phyloP scores from a whole-genome alignment of 1,139 yeast species.

The Yamadazyma diddensiae region DNA sequence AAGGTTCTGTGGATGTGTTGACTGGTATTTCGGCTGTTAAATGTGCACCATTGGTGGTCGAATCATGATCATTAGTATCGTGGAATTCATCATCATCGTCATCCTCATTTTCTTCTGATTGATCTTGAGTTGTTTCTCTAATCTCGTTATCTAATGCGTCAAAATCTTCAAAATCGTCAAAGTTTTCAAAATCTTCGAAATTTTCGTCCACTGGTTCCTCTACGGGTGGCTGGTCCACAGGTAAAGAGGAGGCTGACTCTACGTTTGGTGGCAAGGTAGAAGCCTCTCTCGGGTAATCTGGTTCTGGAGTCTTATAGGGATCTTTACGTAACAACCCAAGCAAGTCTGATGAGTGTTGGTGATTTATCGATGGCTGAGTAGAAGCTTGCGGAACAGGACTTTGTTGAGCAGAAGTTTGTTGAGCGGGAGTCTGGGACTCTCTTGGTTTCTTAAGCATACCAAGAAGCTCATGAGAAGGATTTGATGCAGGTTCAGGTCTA shows the following conservation, averaged over 20 bases:
- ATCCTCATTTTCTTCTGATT: constrained; percentile 4
- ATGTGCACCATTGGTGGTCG: too few relatives aligned
- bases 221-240: too few relatives aligned
- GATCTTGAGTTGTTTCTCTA: constrained; percentile 13
- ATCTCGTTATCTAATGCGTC: constrained; percentile 23
- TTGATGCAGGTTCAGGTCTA: constrained; percentile 2
- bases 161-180: constrained; percentile 34
- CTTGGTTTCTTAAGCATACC: constrained; percentile 19
- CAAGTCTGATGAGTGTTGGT: constrained; percentile 10
- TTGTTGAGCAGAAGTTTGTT: not conserved
- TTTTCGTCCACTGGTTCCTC: constrained; percentile 10
- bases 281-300: too few relatives aligned
- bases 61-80: not conserved
- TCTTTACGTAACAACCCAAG: constrained; percentile 11
- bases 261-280: too few relatives aligned
- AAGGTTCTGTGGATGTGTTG: too few relatives aligned
- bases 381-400: constrained; percentile 1
- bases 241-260: too few relatives aligned
- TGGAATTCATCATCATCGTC: not conserved
- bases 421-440: not conserved
- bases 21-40: too few relatives aligned
- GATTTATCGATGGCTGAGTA: too few relatives aligned
- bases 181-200: constrained; percentile 28
- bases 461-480: constrained; percentile 17
- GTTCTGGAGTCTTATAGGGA: not conserved